Percentiles rank a stretch among this genome's conserved stretches.
These are phyloP conservation scores for Geotrichum klebahnii DNA, from an alignment of 1,139 yeast genomes.

Conservation along the genomic window DNA sequence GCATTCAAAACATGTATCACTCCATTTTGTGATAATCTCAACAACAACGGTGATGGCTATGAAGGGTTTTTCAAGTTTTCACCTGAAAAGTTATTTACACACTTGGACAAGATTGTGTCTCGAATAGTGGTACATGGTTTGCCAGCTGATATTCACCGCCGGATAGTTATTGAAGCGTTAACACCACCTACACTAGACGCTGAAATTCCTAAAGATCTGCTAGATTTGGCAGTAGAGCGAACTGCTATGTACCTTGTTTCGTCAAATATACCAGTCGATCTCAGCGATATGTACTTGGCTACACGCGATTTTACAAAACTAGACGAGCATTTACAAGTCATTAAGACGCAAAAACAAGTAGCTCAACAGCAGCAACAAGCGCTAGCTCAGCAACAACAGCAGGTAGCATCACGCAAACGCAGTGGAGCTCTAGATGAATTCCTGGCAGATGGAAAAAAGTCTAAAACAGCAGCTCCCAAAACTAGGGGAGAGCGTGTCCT, in stretches of 20 bases:
- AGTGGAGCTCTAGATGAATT: slow-evolving; percentile 6
- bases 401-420: slow-evolving; percentile 5
- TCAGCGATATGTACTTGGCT: slow-evolving; percentile 26
- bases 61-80: slow-evolving; percentile 25
- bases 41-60: background rate
- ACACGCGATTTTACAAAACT: slow-evolving; percentile 28
- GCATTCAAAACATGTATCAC: slow-evolving; percentile 4
- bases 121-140: slow-evolving; percentile 24
- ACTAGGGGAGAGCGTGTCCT: slow-evolving; percentile 15
- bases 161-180: slow-evolving; percentile 25
- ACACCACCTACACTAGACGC: slow-evolving; percentile 28
- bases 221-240: slow-evolving; percentile 28
- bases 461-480: background rate
- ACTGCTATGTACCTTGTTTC: slow-evolving; percentile 34
- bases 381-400: slow-evolving; percentile 9
- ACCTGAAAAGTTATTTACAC: slow-evolving; percentile 24
- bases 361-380: slow-evolving; percentile 27
- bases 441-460: background rate
- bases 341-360: slow-evolving; percentile 24
- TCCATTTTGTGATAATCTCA: slow-evolving; percentile 12
- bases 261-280: slow-evolving; percentile 32
- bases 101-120: slow-evolving; percentile 25
- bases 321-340: slow-evolving; percentile 23
- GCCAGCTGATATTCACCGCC: slow-evolving; percentile 23
- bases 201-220: slow-evolving; percentile 28